Conservation (phyloP, 2,329 filamentous ascomycete species). For the Aspergillus neoniger region DNA sequence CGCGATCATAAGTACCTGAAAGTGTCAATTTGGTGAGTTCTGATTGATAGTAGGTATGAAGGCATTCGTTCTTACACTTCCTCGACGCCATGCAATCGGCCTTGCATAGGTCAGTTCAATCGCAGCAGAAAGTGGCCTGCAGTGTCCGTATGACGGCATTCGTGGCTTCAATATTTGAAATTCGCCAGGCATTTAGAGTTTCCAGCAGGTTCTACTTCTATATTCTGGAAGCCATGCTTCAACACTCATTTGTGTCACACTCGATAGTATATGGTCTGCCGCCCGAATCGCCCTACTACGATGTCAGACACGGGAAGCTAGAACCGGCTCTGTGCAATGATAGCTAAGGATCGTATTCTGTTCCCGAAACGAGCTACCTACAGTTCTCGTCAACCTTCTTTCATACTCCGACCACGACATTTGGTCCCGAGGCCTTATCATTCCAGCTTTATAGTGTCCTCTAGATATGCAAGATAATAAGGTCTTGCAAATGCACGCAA, state of each 20-base stretch:
- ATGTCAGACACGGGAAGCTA: constrained; percentile 38
- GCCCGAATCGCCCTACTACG: constrained; percentile 41
- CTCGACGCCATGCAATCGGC: constrained; percentile 39
- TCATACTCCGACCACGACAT: not conserved
- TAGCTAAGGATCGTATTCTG: constrained; percentile 39
- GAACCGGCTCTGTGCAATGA: constrained; percentile 22
- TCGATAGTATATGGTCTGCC: constrained; percentile 41
- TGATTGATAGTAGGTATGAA: constrained; percentile 42
- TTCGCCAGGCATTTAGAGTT: constrained; percentile 40
- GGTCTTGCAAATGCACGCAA: not conserved
- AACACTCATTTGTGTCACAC: constrained; percentile 48
- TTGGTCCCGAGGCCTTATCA: not conserved
- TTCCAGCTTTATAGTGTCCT: not conserved
- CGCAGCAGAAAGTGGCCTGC: constrained; percentile 42
- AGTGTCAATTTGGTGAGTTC: constrained; percentile 27
- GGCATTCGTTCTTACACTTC: constrained; percentile 41
- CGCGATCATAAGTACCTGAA: constrained; percentile 48
- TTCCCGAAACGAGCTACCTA: not conserved
- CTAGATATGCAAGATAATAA: not conserved
- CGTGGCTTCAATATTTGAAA: constrained; percentile 46
- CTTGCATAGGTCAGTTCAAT: constrained; percentile 48
- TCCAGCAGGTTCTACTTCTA: constrained; percentile 37
- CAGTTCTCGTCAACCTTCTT: not conserved
- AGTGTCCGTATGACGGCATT: constrained; percentile 46
- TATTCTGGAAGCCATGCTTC: constrained; percentile 53